Evolutionary conservation across 345 rosid species (phyloP).

Genomic region (Murraya paniculata): DNA sequence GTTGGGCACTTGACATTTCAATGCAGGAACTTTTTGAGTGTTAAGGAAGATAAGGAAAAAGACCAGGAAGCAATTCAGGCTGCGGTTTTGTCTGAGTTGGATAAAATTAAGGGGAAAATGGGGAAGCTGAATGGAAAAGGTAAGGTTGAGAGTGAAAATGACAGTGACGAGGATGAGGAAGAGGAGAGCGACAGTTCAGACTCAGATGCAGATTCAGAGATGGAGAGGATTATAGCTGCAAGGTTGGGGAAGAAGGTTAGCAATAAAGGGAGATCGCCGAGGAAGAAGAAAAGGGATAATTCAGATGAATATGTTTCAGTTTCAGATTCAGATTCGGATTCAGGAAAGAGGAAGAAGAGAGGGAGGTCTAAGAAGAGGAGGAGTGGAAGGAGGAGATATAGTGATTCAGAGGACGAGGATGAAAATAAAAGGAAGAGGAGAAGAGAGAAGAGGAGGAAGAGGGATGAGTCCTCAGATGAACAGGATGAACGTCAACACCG

Average conservation of each 20-base stretch:
- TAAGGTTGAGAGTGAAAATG: conserved; percentile 39
- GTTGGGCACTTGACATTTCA: conserved; percentile 91
- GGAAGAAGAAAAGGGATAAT: conserved; percentile 39
- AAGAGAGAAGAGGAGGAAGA: conserved; percentile 64
- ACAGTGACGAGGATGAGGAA: conserved; percentile 61
- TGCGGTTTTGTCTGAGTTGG: conserved; percentile 65
- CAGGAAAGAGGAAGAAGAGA: conserved; percentile 60
- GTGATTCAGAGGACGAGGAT: conserved; percentile 64
- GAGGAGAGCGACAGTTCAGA: conserved; percentile 82
- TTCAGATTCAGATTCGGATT: conserved; percentile 46
- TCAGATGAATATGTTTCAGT: conserved; percentile 35
- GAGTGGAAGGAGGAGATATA: conserved; percentile 48
- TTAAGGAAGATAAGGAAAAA: conserved; percentile 76
- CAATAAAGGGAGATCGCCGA: conserved; percentile 31
- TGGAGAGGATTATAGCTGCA: conserved; percentile 84
- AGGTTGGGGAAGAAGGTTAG: conserved; percentile 65
- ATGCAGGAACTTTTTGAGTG: conserved; percentile 81
- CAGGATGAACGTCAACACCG: conserved; percentile 26
- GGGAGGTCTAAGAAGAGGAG: conserved; percentile 78
- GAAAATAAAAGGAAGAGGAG: conserved; percentile 49
- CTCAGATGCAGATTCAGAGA: conserved; percentile 81
- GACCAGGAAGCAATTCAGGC: conserved; percentile 58
- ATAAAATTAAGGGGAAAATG: conserved; percentile 58
- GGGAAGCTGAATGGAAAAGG: conserved; percentile 41
- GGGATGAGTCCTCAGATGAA: conserved; percentile 40